Evolutionary conservation across 108 stramenopile species (phyloP).

Genomic region (Cyclotella kingstonii): DNA sequence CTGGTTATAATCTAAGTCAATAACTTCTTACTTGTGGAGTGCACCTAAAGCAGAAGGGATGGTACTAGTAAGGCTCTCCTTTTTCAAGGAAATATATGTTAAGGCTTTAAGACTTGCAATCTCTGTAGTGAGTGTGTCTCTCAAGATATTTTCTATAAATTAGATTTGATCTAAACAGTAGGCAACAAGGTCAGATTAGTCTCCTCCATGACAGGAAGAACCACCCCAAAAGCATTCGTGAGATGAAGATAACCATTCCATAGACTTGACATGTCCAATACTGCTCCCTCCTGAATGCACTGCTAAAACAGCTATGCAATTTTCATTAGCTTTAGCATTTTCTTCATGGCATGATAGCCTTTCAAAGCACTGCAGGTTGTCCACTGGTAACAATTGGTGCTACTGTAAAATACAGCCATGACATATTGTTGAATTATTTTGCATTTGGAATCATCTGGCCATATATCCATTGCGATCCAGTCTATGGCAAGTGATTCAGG

Average conservation of each 20-base stretch:
- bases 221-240: slow-evolving; percentile 58
- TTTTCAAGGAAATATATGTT: slow-evolving; percentile 19
- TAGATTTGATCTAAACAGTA: slow-evolving; percentile 27
- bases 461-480: slow-evolving; percentile 28
- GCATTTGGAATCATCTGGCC: slow-evolving; percentile 17
- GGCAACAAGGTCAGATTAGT: slow-evolving; percentile 7
- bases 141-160: slow-evolving; percentile 22
- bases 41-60: slow-evolving; percentile 39
- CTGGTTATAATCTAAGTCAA: slow-evolving; percentile 17
- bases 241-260: slow-evolving; percentile 25
- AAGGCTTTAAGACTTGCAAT: slow-evolving; percentile 6
- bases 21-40: slow-evolving; percentile 10
- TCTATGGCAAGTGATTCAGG: slow-evolving; percentile 25
- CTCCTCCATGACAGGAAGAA: slow-evolving; percentile 38
- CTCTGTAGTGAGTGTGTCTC: neutral
- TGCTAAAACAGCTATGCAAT: neutral
- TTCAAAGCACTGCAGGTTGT: slow-evolving; percentile 14
- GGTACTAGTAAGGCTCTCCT: slow-evolving; percentile 20
- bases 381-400: slow-evolving; percentile 17
- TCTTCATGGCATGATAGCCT: slow-evolving; percentile 13
- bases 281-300: neutral
- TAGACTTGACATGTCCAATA: slow-evolving; percentile 5
- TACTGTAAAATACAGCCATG: slow-evolving; percentile 20
- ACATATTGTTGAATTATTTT: slow-evolving; percentile 26
- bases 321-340: slow-evolving; percentile 3